A percentile compares a stretch with the other conserved stretches of the same genome.
Conservation (phyloP, 306 rosid species). For the Hippophae gyantsensis region DNA sequence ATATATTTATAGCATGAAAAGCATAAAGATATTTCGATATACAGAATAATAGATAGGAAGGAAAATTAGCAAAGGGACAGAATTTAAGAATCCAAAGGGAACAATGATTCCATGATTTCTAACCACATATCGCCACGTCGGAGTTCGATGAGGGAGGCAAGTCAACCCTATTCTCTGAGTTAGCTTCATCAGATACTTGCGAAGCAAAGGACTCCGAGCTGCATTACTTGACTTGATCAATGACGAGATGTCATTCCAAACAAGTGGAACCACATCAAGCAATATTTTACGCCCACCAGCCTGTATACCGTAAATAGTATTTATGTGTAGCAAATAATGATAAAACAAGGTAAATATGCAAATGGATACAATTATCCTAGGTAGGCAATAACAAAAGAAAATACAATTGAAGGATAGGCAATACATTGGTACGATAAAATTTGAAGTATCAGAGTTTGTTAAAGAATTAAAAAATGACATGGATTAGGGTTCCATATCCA, state of each 20-base stretch:
- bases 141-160: conserved; percentile 67
- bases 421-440: too few species aligned
- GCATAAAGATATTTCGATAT: neutral
- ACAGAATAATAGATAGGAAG: conserved; percentile 10
- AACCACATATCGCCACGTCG: conserved; percentile 86
- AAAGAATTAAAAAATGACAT: too few species aligned
- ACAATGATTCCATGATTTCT: conserved; percentile 18
- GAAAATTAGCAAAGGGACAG: too few species aligned
- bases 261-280: conserved; percentile 52
- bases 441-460: too few species aligned
- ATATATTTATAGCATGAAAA: neutral
- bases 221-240: conserved; percentile 73
- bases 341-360: conserved; percentile 3
- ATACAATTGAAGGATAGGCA: too few species aligned
- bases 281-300: conserved; percentile 75
- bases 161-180: conserved; percentile 79
- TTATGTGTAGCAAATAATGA: conserved; percentile 27
- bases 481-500: too few species aligned
- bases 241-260: conserved; percentile 66
- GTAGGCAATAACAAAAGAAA: too few species aligned
- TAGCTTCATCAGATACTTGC: conserved; percentile 81
- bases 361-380: neutral
- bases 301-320: conserved; percentile 41
- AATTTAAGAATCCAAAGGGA: neutral
- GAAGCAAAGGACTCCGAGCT: conserved; percentile 63